Evolutionary conservation across 768 basidiomycete genomes (phyloP), one percentile per base, ranked within the genome.

Genomic region (Pleurotus salmoneostramineus): DNA sequence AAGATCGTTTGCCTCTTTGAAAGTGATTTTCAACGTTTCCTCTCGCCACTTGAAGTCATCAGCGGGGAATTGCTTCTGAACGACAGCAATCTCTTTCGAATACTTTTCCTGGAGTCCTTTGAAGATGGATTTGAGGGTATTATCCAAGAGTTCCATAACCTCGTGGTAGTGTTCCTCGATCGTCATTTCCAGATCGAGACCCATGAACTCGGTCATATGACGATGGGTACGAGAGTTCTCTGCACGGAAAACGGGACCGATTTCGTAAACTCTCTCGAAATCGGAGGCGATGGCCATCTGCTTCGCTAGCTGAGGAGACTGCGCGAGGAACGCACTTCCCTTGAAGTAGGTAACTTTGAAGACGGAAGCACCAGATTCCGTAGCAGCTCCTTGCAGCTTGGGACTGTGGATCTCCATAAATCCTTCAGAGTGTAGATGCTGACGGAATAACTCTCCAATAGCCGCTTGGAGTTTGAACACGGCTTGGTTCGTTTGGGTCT

Each of bases 211-310:
- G 15, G 97, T 98, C 76, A 99, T 80, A 77, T 99, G 97, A 51
- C 97, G 90, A 69, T 98, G 93, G 2, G 97, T 98, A 73, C 95
- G 93, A 48, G 96, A 89, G 71, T 98, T 86, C 73, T 98, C 97
- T 12, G 97, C 97, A 61, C 97, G 93, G 80, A 98, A 98, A 56
- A 98, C 96, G 57, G 89, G 85, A 0, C 88, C 97, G 60, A 99
- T 94, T 74, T 99, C 97, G 74, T 95, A 99, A 6, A 99, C 97
- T 34, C 94, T 84, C 72, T 98, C 97, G 68, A 98, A 95, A 74
- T 98, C 97, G 56, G 93, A 95, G 35, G 97, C 94, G 65, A 99
- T 98, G 60, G 91, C 92, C 97, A 99, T 99, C 74, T 99, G 97
- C 73, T 99, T 99, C 51, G 95, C 93, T 12, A 98, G 79, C 69